Evolutionary conservation across 805 yeast genomes (phyloP), one percentile per base, ranked within the genome.

Genomic region (Starmera pachycereana): DNA sequence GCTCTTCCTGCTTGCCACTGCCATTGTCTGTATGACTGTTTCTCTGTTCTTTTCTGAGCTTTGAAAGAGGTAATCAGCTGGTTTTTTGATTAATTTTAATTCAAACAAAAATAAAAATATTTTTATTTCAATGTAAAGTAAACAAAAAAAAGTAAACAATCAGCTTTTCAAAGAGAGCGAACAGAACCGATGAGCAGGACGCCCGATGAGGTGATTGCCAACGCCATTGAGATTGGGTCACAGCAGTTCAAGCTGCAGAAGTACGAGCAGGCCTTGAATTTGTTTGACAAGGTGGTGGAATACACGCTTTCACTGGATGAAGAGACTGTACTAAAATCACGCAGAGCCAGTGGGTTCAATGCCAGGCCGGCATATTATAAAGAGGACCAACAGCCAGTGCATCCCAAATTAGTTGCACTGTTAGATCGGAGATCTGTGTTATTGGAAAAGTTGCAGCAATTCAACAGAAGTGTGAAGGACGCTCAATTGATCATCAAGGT

Each of bases 381-480:
- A 19, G 25, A 14, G 9, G 35, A 25, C n/a, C 35, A 33, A 12
- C 12, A 12, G 12, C 6, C 25, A 11, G 35, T 19, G 12, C 58
- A 54, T 33, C 58, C 58, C 0, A 49, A 46, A 36, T 39, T 54
- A 6, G 43, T 40, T 2, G 38, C 53, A 0, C 16, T 54, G 13
- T 40, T 51, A n/a, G 57, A 53, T 32, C 41, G 45, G 29, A 38
- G 58, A 16, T 52, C 56, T 9, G 52, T 54, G 2, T 44, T 48
- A 1, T 39, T 40, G 18, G 52, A 51, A 39, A 53, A 48, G 32
- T 28, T 44, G 19, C 35, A 40, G 2, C 39, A 38, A 16, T 16
- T 19, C 5, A 33, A 35, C 3, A 46, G 45, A 6, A 55, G 57
- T 1, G 16, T 52, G 14, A 13, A 22, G 1, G 58, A 54, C 27